phyloP scores from a whole-genome alignment of 345 rosid species.

The Gynandropsis gynandra region DNA sequence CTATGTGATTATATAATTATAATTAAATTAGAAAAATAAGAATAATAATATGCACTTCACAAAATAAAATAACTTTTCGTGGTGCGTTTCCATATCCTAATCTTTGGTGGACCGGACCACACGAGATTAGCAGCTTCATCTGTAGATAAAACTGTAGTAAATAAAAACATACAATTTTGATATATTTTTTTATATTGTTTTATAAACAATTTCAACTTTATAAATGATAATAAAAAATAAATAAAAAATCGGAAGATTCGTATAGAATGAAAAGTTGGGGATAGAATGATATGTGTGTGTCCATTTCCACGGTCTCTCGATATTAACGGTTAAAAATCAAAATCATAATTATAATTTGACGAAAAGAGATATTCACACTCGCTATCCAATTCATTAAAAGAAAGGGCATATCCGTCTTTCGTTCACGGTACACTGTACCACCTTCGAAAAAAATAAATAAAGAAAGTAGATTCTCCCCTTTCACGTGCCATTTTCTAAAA shows the following conservation, averaged over 20 bases:
- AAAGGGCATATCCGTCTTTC: constrained; percentile 23
- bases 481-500: constrained; percentile 30
- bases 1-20: no score
- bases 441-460: no score
- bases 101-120: constrained; percentile 20
- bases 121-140: neutral
- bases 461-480: neutral
- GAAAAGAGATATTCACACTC: constrained; percentile 20
- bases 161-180: no score
- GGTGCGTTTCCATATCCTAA: constrained; percentile 2
- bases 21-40: neutral
- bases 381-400: neutral
- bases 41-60: neutral
- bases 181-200: neutral
- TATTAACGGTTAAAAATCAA: constrained; percentile 21
- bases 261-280: constrained; percentile 14
- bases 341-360: constrained; percentile 5
- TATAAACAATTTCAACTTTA: no score
- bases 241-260: neutral
- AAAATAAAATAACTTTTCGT: neutral
- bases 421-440: no score
- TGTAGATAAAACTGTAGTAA: no score
- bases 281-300: constrained; percentile 21
- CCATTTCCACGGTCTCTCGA: constrained; percentile 24
- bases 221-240: neutral